phyloP scores from a whole-genome alignment of 495 filamentous ascomycete genomes.

The Hamigera avellanea region DNA sequence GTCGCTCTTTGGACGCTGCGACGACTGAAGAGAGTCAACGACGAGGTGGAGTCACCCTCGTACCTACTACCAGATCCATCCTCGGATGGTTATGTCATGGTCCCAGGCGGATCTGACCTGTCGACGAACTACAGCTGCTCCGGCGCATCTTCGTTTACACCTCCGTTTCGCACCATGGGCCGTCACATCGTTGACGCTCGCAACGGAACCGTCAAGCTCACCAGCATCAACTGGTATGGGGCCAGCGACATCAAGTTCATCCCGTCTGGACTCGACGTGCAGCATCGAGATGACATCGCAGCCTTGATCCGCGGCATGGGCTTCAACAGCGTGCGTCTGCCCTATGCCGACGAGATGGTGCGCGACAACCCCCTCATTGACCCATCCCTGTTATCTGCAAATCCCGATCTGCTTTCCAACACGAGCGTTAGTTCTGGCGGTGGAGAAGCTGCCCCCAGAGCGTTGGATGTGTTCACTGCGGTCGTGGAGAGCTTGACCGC shows the following conservation, averaged over 20 bases:
- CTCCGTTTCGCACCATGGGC: slow-evolving; percentile 40
- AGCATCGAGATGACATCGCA: slow-evolving; percentile 44
- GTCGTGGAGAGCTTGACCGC: slow-evolving; percentile 43
- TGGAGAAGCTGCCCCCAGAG: too few relatives aligned
- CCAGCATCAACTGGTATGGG: slow-evolving; percentile 54
- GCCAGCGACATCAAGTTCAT: slow-evolving; percentile 48
- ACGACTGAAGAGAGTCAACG: too few relatives aligned
- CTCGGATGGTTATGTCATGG: too few relatives aligned
- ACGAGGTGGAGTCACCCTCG: too few relatives aligned
- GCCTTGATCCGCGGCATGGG: slow-evolving; percentile 37
- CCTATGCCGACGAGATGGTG: slow-evolving; percentile 52
- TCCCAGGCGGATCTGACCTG: too few relatives aligned
- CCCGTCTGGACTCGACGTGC: slow-evolving; percentile 45
- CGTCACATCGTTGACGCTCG: slow-evolving; percentile 43
- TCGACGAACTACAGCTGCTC: not conserved
- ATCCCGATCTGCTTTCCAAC: slow-evolving; percentile 38
- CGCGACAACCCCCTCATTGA: slow-evolving; percentile 36
- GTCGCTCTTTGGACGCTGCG: too few relatives aligned
- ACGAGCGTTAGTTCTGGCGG: not conserved
- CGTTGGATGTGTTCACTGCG: slow-evolving; percentile 42
- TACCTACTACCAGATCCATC: too few relatives aligned
- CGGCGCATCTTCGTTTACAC: slow-evolving; percentile 6
- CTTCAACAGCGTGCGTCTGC: slow-evolving; percentile 54
- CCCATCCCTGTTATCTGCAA: slow-evolving; percentile 34
- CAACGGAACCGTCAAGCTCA: slow-evolving; percentile 40